These are phyloP conservation scores for Paulownia fortunei DNA, from an alignment of 257 asterid genomes.

Conservation along the genomic window DNA sequence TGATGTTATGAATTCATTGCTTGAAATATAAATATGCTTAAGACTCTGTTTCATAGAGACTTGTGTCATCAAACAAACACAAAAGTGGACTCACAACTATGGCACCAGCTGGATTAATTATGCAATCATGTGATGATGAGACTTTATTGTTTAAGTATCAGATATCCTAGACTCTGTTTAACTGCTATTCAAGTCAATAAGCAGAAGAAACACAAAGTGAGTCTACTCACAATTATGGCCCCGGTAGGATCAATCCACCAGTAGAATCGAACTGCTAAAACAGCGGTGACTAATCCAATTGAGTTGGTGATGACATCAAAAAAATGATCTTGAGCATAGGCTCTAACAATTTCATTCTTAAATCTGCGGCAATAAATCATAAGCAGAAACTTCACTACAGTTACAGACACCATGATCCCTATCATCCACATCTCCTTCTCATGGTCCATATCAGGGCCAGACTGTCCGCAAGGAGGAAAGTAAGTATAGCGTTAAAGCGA, in stretches of 20 bases:
- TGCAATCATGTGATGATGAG: neutral
- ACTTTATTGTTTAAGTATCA: neutral
- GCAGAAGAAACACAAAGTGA: neutral
- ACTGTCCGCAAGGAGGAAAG: slow-evolving; percentile 41
- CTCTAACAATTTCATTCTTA: slow-evolving; percentile 76
- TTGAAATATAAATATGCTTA: neutral
- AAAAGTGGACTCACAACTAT: neutral
- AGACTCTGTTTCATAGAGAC: neutral
- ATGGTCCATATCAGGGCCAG: slow-evolving; percentile 61
- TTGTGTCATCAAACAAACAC: slow-evolving; percentile 1
- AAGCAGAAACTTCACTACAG: slow-evolving; percentile 74
- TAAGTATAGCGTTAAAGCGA: slow-evolving; percentile 7
- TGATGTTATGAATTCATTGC: neutral
- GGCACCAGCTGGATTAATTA: neutral
- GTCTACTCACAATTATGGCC: slow-evolving; percentile 74
- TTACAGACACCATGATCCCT: slow-evolving; percentile 90
- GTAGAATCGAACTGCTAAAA: slow-evolving; percentile 68
- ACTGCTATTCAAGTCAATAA: neutral
- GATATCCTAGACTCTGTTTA: neutral
- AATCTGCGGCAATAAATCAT: slow-evolving; percentile 84
- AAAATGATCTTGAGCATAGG: slow-evolving; percentile 94
- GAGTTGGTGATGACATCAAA: slow-evolving; percentile 93
- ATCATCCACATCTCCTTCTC: slow-evolving; percentile 89
- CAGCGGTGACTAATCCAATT: slow-evolving; percentile 73
- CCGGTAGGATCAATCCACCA: slow-evolving; percentile 99